Conservation (phyloP, 148 eudicot genomes). For the Vaccinium macrocarpon region DNA sequence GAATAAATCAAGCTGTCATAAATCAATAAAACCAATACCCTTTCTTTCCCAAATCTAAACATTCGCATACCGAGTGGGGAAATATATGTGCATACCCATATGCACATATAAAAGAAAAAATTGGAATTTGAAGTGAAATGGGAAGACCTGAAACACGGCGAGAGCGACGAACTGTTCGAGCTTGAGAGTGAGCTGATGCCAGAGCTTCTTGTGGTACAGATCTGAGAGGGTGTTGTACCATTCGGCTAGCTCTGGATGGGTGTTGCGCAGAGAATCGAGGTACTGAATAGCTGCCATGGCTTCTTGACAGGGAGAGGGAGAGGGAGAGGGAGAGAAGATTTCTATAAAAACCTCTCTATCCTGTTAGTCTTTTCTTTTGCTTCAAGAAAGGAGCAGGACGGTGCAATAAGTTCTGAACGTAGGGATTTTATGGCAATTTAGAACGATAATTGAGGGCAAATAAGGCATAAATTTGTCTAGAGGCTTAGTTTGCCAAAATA, state of each 20-base stretch:
- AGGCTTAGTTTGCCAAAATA: too few relatives aligned
- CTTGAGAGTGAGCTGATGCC: constrained; percentile 93
- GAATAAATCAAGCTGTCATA: not conserved
- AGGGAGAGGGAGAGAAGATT: not conserved
- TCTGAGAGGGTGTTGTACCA: constrained; percentile 79
- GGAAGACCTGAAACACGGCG: constrained; percentile 65
- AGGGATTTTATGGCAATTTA: not conserved
- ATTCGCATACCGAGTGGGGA: too few relatives aligned
- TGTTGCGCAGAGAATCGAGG: constrained; percentile 53
- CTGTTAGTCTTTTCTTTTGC: not conserved
- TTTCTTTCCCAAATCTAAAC: constrained; percentile 5
- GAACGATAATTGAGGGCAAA: not conserved
- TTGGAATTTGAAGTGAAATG: not conserved
- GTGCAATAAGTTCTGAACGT: not conserved
- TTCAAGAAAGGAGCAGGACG: not conserved
- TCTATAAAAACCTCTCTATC: not conserved
- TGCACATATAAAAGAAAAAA: too few relatives aligned
- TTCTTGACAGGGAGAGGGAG: not conserved
- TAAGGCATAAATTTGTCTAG: too few relatives aligned
- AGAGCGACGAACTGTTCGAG: constrained; percentile 87
- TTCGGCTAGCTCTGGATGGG: constrained; percentile 77
- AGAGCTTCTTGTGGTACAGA: constrained; percentile 91
- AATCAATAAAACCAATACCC: constrained; percentile 12
- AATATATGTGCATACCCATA: too few relatives aligned
- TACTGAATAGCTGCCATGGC: constrained; percentile 74